Evolutionary conservation across 1,139 yeast species (phyloP).

Genomic region (Hemisphaericaspora xylofermentans): DNA sequence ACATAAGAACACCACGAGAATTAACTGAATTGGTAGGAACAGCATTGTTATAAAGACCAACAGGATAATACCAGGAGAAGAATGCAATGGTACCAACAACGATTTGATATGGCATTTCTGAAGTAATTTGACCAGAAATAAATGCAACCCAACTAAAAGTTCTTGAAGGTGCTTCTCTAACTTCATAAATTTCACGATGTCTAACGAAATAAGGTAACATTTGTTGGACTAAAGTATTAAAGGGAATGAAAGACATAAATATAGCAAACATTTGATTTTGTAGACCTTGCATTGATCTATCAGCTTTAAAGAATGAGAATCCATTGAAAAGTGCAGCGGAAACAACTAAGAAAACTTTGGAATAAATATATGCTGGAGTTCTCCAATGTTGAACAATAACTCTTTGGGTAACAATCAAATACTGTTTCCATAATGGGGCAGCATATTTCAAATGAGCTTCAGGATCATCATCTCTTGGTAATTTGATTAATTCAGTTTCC

Average conservation of each 20-base stretch:
- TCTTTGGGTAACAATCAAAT: conserved; percentile 23
- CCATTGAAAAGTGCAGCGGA: conserved; percentile 49
- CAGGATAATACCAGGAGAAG: conserved; percentile 80
- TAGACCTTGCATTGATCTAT: conserved; percentile 39
- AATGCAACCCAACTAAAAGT: conserved; percentile 32
- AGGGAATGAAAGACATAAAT: conserved; percentile 52
- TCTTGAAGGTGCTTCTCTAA: conserved; percentile 35
- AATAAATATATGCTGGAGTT: conserved; percentile 39
- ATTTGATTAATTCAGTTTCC: conserved; percentile 33
- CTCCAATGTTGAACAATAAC: conserved; percentile 44
- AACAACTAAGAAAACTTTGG: conserved; percentile 38
- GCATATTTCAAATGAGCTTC: conserved; percentile 27
- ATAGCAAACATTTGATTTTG: conserved; percentile 51
- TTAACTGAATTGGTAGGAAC: conserved; percentile 24
- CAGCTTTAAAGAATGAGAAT: conserved; percentile 41
- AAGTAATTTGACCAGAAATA: conserved; percentile 62
- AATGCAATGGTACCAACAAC: conserved; percentile 63
- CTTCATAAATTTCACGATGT: conserved; percentile 38
- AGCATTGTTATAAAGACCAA: conserved; percentile 66
- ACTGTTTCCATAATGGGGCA: conserved; percentile 28
- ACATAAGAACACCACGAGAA: conserved; percentile 43
- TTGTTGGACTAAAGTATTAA: conserved; percentile 57
- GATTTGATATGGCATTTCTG: conserved; percentile 76
- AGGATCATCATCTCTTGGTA: conserved; percentile 24
- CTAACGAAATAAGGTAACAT: conserved; percentile 31